phyloP scores from a whole-genome alignment of 2,329 filamentous ascomycete genomes.

The Alternaria incomplexa region DNA sequence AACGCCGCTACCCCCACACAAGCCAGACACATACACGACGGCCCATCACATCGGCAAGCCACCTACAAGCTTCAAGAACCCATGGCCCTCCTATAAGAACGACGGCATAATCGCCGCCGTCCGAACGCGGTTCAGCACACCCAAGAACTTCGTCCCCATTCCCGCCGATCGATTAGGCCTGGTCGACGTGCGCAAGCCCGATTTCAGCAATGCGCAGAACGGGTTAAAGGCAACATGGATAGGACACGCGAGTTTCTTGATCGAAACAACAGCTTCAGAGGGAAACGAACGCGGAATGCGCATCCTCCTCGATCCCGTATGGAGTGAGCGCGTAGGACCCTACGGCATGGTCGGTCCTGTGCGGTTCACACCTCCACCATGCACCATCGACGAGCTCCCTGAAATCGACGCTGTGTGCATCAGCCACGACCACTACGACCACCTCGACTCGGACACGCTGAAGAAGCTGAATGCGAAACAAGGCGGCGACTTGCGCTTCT shows the following conservation, averaged over 20 bases:
- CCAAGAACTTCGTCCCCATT: constrained; percentile 56
- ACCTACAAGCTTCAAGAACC: constrained; percentile 56
- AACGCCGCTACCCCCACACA: constrained; percentile 21
- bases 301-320: constrained; percentile 62
- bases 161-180: constrained; percentile 51
- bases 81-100: constrained; percentile 55
- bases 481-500: constrained; percentile 49
- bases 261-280: constrained; percentile 49
- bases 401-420: constrained; percentile 60
- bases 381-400: constrained; percentile 57
- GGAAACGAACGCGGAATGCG: constrained; percentile 49
- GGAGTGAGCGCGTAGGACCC: constrained; percentile 57
- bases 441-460: constrained; percentile 58
- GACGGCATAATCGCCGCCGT: constrained; percentile 35
- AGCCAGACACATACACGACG: constrained; percentile 30
- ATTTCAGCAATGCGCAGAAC: constrained; percentile 42
- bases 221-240: constrained; percentile 58
- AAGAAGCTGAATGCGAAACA: constrained; percentile 48
- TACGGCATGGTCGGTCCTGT: constrained; percentile 57
- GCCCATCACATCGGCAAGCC: constrained; percentile 53
- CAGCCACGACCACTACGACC: constrained; percentile 64
- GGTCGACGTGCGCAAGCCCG: constrained; percentile 51
- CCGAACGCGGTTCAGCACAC: constrained; percentile 46
- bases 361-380: constrained; percentile 60
- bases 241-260: constrained; percentile 58